Conservation (phyloP, 768 basidiomycete genomes). For the Leccinellum luteum region DNA sequence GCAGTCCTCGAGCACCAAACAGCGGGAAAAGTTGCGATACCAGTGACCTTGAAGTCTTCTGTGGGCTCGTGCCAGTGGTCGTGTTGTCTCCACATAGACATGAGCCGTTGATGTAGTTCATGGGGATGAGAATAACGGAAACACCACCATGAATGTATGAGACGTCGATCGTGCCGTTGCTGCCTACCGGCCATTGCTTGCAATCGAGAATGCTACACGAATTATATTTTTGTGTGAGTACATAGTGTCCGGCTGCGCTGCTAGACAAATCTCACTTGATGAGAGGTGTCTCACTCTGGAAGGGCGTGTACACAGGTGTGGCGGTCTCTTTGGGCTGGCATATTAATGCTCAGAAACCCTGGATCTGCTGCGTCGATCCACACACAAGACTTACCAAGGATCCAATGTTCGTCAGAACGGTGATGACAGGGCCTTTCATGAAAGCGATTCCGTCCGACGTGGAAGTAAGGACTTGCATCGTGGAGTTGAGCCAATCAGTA, state of each 20-base stretch:
- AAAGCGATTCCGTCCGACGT: conserved; percentile 54
- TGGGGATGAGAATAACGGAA: conserved; percentile 39
- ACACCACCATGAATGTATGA: conserved; percentile 64
- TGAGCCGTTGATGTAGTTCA: conserved; percentile 32
- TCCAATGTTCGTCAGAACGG: conserved; percentile 69
- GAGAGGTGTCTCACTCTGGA: conserved; percentile 43
- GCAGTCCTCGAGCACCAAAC: neutral
- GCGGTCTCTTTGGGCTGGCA: conserved; percentile 51
- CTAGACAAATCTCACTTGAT: conserved; percentile 48
- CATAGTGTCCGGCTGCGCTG: neutral
- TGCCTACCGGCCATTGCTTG: conserved; percentile 64
- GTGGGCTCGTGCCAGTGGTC: neutral
- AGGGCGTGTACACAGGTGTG: conserved; percentile 57
- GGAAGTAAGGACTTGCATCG: conserved; percentile 49
- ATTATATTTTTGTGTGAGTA: neutral
- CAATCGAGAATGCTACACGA: conserved; percentile 57
- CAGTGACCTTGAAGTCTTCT: neutral
- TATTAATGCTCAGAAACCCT: neutral
- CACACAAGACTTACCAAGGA: conserved; percentile 50
- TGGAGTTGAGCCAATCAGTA: conserved; percentile 50
- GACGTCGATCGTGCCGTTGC: conserved; percentile 57
- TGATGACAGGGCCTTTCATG: conserved; percentile 59
- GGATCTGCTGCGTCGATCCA: neutral
- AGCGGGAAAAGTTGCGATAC: neutral
- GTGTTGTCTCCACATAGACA: conserved; percentile 34